Evolutionary conservation across 2,329 filamentous ascomycete genomes (phyloP), one percentile per base, ranked within the genome.

Genomic region (Cryphonectria japonica): DNA sequence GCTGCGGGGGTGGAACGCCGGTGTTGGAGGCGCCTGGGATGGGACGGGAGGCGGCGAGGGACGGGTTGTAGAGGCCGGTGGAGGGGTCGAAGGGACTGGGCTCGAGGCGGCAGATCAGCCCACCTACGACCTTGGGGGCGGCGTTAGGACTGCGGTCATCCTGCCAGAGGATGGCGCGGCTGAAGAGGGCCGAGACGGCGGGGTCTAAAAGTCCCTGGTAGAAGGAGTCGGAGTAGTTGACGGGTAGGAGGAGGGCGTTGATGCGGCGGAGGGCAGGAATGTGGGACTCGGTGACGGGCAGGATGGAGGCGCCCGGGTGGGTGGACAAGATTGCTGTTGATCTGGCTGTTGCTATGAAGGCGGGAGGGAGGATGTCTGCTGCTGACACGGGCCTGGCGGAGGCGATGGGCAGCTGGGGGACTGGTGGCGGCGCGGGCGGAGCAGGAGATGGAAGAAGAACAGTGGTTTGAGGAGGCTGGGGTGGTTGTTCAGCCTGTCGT

Each of bases 171-270:
- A 91, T 85, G 67, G 88, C 84, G 73, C 89, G 88, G 71, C 87
- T 90, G 82, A 88, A 87, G 76, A 84, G 85, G 52, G 83, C 84
- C 19, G 84, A 85, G 32, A 81, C 79, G 26, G 82, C 76, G 14
- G 86, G 84, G 73, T 88, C 82, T 71, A 86, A 80, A 69, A 88
- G 84, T 52, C 82, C 82, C 67, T 83, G 80, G 83, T 91, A 92
- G 81, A 92, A 92, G 64, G 83, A 83, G 77, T 91, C 89, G 3
- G 88, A 85, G 78, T 92, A 92, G 78, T 83, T 82, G 71, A 92
- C 87, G 66, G 87, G 88, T 0, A 92, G 87, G 67, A 92, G 85
- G 66, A 92, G 85, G 61, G 87, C 82, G 79, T 91, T 91, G 79
- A 92, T 90, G 75, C 89, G 87, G 54, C 87, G 88, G 7, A 92